Conservation (phyloP, 2,329 filamentous ascomycete genomes). For the Chlorencoelia australis region DNA sequence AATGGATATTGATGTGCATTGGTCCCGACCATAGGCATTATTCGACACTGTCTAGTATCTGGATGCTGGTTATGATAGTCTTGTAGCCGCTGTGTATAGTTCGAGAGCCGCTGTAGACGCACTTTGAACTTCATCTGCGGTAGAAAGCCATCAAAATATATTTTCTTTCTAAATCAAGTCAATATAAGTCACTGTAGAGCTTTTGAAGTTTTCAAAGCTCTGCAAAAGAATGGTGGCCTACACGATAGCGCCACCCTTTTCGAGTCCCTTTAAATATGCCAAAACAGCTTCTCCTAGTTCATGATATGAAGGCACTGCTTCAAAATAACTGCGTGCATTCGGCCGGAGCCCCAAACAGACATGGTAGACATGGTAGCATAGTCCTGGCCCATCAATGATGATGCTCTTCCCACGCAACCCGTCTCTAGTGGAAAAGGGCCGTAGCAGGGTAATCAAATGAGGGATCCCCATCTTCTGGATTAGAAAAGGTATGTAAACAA, state of each 20-base stretch:
- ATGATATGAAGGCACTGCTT: slow-evolving; percentile 49
- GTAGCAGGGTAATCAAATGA: slow-evolving; percentile 42
- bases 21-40: slow-evolving; percentile 5
- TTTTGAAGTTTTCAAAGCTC: neutral
- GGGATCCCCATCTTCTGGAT: slow-evolving; percentile 62
- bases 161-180: slow-evolving; percentile 41
- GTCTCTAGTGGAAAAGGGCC: slow-evolving; percentile 38
- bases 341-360: slow-evolving; percentile 37
- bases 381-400: slow-evolving; percentile 67
- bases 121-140: slow-evolving; percentile 36
- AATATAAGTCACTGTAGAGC: slow-evolving; percentile 3
- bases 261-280: slow-evolving; percentile 52
- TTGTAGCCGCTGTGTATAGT: slow-evolving; percentile 18
- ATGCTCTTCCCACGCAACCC: slow-evolving; percentile 34
- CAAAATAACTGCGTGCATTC: slow-evolving; percentile 35
- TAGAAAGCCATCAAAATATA: slow-evolving; percentile 81
- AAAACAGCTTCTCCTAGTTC: slow-evolving; percentile 50
- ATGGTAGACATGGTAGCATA: slow-evolving; percentile 65
- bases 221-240: too few relatives aligned
- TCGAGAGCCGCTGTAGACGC: slow-evolving; percentile 18
- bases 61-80: slow-evolving; percentile 17
- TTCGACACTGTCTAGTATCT: slow-evolving; percentile 9
- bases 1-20: slow-evolving; percentile 8
- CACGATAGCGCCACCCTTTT: slow-evolving; percentile 48
- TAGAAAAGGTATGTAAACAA: too few relatives aligned